phyloP scores from a whole-genome alignment of 371 early-diverging fungal species.

The Rhizomucor miehei region DNA sequence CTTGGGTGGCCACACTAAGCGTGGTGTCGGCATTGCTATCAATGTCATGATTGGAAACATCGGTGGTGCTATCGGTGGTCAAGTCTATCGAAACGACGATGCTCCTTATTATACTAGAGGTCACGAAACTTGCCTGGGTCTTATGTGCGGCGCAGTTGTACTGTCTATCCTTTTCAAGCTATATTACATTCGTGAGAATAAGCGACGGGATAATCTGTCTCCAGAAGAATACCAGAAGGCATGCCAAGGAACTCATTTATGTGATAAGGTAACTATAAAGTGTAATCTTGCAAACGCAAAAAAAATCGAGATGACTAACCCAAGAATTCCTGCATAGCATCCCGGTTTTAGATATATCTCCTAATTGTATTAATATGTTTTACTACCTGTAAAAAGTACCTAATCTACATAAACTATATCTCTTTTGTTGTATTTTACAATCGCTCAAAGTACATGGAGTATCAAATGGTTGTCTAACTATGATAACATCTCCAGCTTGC shows the following conservation, averaged over 20 bases:
- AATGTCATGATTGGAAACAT: constrained; percentile 55
- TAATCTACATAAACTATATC: too few relatives aligned
- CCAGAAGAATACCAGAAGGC: constrained; percentile 51
- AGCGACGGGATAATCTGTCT: constrained; percentile 51
- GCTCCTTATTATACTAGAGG: constrained; percentile 54
- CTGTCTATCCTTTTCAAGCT: constrained; percentile 43
- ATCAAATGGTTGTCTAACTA: too few relatives aligned
- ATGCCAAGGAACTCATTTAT: constrained; percentile 43
- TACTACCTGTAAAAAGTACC: too few relatives aligned
- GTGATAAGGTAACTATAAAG: constrained; percentile 53
- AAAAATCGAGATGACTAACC: neutral
- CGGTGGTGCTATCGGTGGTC: constrained; percentile 62
- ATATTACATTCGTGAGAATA: constrained; percentile 45
- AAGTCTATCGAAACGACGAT: constrained; percentile 58
- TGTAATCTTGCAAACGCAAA: too few relatives aligned
- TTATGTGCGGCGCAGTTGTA: constrained; percentile 40
- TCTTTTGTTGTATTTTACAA: too few relatives aligned
- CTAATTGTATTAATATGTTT: constrained; percentile 17
- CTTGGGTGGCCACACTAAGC: constrained; percentile 64
- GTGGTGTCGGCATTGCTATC: constrained; percentile 58
- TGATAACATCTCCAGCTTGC: too few relatives aligned
- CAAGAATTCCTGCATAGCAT: constrained; percentile 24
- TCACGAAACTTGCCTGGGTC: constrained; percentile 36
- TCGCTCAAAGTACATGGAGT: too few relatives aligned
- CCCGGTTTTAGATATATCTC: constrained; percentile 58